Conservation (phyloP, 1,284 basidiomycete genomes). For the Omphalotus olearius region DNA sequence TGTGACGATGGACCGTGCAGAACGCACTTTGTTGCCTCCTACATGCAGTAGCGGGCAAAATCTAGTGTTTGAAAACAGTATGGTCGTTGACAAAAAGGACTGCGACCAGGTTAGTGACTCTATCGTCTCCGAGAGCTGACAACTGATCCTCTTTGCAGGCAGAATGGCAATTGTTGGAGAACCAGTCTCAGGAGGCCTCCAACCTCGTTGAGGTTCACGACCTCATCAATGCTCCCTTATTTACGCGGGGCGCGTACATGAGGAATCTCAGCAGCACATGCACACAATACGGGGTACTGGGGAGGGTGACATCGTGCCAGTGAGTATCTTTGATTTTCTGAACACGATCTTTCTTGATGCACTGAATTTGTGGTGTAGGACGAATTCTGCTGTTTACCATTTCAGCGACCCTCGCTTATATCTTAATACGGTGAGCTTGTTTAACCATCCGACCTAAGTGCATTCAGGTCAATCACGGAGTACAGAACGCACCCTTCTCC, state of each 20-base stretch:
- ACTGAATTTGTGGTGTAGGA: constrained; percentile 24
- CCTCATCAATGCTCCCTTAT: constrained; percentile 47
- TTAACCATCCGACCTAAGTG: neutral
- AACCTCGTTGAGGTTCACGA: constrained; percentile 33
- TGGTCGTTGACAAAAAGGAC: too few relatives aligned
- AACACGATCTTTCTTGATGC: neutral
- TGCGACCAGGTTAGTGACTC: too few relatives aligned
- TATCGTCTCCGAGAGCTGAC: too few relatives aligned
- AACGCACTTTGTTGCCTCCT: too few relatives aligned
- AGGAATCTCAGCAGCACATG: constrained; percentile 26
- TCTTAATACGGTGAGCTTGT: constrained; percentile 49
- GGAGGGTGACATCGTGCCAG: constrained; percentile 42
- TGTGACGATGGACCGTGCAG: too few relatives aligned
- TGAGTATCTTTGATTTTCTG: constrained; percentile 21
- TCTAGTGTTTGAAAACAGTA: too few relatives aligned
- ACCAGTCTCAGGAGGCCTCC: constrained; percentile 20
- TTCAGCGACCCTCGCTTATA: constrained; percentile 48
- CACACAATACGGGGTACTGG: constrained; percentile 57
- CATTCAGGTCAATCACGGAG: neutral
- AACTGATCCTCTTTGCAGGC: constrained; percentile 20
- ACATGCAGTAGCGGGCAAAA: too few relatives aligned
- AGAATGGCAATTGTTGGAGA: constrained; percentile 40
- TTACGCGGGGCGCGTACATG: constrained; percentile 49
- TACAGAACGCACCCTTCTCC: constrained; percentile 56
- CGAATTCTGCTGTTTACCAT: constrained; percentile 22